phyloP scores from a whole-genome alignment of 2,329 filamentous ascomycete genomes.

The Aspergillus unguis region DNA sequence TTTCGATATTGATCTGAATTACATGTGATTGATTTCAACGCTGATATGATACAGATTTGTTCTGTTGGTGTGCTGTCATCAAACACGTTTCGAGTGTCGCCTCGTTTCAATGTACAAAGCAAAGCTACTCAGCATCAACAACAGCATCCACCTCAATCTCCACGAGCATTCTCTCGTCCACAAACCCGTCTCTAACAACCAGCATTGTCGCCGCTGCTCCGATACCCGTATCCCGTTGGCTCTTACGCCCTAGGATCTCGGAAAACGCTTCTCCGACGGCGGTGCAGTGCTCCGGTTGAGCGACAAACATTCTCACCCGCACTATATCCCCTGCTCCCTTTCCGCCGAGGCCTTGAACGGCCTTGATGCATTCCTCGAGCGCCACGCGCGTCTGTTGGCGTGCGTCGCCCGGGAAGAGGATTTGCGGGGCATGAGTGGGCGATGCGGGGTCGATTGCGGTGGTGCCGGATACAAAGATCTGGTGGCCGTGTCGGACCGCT shows the following conservation, averaged over 20 bases:
- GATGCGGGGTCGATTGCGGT: slow-evolving; percentile 36
- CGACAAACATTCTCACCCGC: slow-evolving; percentile 36
- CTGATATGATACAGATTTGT: no score
- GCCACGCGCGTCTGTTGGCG: slow-evolving; percentile 29
- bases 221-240: slow-evolving; percentile 20
- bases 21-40: no score
- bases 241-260: slow-evolving; percentile 27
- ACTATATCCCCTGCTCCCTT: slow-evolving; percentile 32
- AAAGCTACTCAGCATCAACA: not conserved
- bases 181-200: slow-evolving; percentile 36
- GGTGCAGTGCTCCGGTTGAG: slow-evolving; percentile 27
- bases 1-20: no score
- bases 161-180: slow-evolving; percentile 38
- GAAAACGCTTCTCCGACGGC: slow-evolving; percentile 30
- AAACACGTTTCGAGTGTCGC: no score
- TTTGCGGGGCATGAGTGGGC: slow-evolving; percentile 19
- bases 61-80: no score
- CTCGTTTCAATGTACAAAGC: no score
- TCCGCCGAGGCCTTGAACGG: slow-evolving; percentile 33
- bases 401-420: slow-evolving; percentile 32
- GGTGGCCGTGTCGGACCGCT: slow-evolving; percentile 34
- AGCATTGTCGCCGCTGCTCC: slow-evolving; percentile 39
- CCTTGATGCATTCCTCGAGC: slow-evolving; percentile 26
- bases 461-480: slow-evolving; percentile 40
- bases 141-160: slow-evolving; percentile 42